Percentiles rank a stretch among this genome's conserved stretches.
These are phyloP conservation scores for Yarrowia porcina DNA, from an alignment of 805 yeast species.

Conservation along the genomic window DNA sequence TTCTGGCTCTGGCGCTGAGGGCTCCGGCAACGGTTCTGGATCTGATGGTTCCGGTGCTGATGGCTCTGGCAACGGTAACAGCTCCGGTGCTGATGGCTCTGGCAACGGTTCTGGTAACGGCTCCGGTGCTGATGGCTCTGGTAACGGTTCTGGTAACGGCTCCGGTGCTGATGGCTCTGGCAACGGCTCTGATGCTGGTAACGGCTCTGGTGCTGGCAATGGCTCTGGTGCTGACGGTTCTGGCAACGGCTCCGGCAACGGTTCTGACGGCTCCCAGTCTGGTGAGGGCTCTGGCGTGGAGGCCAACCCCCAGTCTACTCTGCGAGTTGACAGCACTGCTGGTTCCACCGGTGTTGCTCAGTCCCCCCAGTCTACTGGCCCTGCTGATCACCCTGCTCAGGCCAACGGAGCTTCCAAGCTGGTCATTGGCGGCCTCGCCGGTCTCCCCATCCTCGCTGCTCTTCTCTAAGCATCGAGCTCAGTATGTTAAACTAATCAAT, in stretches of 20 bases:
- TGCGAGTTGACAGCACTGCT: not conserved
- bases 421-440: not conserved
- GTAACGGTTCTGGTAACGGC: not conserved
- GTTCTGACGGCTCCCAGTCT: not conserved
- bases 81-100: too few relatives aligned
- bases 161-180: not conserved
- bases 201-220: not conserved
- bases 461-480: not conserved
- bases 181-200: not conserved
- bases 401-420: conserved; percentile 4
- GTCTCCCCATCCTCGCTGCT: not conserved
- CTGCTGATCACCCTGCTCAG: not conserved
- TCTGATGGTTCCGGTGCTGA: too few relatives aligned
- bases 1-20: too few relatives aligned
- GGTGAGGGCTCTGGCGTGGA: not conserved
- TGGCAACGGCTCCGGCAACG: not conserved
- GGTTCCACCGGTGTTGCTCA: not conserved
- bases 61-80: too few relatives aligned
- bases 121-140: too few relatives aligned
- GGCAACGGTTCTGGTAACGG: too few relatives aligned
- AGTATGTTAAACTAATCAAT: not conserved
- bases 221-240: not conserved
- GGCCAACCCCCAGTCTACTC: not conserved
- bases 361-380: not conserved
- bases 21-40: too few relatives aligned